Evolutionary conservation across 2,329 filamentous ascomycete species (phyloP), one percentile per base, ranked within the genome.

Genomic region (Leptoxyphium fumago): DNA sequence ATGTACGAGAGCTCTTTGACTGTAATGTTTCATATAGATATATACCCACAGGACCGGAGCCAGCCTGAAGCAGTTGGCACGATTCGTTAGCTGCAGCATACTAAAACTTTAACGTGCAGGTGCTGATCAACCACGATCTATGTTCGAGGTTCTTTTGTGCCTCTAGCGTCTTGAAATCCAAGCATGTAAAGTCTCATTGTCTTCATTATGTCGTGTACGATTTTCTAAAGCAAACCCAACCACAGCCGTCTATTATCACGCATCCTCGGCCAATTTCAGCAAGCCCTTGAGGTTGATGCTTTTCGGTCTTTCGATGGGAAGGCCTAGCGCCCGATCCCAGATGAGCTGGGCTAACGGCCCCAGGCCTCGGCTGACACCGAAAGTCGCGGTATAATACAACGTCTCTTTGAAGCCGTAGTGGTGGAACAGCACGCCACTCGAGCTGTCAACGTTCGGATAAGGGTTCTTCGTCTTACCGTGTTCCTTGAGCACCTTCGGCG

Each of bases 361-460:
- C 13, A 98, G 71, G 43, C 75, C 75, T 61, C 77, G 71, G 61
- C 73, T 78, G 81, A 81, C 77, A 54, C 77, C 77, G 54, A 81
- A 81, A 5, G 77, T 79, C 9, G 77, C 77, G 13, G 77, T 81
- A 70, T 96, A 98, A 73, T 96, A 98, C 10, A 96, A 74, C 0
- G 89, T 94, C 71, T 96, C 86, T 63, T 84, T 82, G 78, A 98
- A 94, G 46, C 89, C 91, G 63, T 94, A 98, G 71, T 96, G 87
- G 67, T 96, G 82, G 78, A 98, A 96, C 41, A 98, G 74, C 5
- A 96, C 88, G 51, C 91, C 91, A 1, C 87, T 94, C 50, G 78
- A 82, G 40, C 83, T 87, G 66, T 98, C 91, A 49, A 98, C 91
- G 63, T 98, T 98, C 51, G 91, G 91, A 68, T 89, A 94, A 2